Evolutionary conservation across 163 green algal species (phyloP), one percentile per base, ranked within the genome.

Genomic region (Scenedesmus sp.): DNA sequence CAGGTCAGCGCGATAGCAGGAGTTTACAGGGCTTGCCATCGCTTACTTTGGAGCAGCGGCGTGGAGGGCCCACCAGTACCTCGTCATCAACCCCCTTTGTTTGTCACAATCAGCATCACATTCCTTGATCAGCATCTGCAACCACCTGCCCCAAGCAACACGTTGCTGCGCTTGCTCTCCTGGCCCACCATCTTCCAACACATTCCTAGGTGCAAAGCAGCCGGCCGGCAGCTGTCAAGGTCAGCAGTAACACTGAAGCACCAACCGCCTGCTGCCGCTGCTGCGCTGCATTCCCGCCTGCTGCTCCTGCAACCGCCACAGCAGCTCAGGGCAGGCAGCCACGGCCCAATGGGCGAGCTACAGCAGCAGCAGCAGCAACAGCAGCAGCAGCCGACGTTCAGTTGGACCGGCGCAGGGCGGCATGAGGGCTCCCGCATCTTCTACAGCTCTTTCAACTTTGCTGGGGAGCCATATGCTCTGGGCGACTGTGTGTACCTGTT

Each of bases 401-500:
- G 59, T 52, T 93, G 90, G 90, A 88, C 59, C 6, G 90, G 90
- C 59, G 23, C 16, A 23, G 90, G 90, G 1, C 64, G 59, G n/a
- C 18, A 1, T 18, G 67, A 93, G 7, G 84, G 70, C 26, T 26
- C 57, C 3, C 18, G 84, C n/a, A 64, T 93, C n/a, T 87, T 90
- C 84, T 93, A 87, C 74, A 56, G 70, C 57, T 70, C 70, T 15
- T 93, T 93, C 83, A 83, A 90, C 54, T 93, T 93, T 62, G 34
- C 66, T 83, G 73, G 62, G 10, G 57, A 86, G 26, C 20, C 46
- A 5, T 93, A 93, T n/a, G 18, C 60, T 4, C 55, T 93, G 4
- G 90, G 90, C 23, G 90, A 93, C 84, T 83, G 82, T 46, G 90
- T 93, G 18, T 91, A 85, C 23, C 90, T 93, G 60, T 46, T 93